Conservation (phyloP, 2,329 filamentous ascomycete genomes). For the Aspergillus carbonarius region DNA sequence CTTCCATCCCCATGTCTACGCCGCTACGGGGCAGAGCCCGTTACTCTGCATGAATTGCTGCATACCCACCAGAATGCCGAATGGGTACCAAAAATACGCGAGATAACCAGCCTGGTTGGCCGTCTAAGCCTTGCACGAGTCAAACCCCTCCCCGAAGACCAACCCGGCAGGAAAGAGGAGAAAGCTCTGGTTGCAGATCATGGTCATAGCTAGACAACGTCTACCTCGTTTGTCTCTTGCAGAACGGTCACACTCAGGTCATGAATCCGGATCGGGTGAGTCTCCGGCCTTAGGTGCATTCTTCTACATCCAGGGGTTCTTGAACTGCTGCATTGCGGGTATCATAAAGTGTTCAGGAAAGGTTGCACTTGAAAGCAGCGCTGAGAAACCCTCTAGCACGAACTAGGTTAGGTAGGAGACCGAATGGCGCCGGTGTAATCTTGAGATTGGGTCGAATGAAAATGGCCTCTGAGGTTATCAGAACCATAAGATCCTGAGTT, state of each 20-base stretch:
- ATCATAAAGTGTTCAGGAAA: not conserved
- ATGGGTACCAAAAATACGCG: not conserved
- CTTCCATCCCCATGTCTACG: not conserved
- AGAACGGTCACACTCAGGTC: not conserved
- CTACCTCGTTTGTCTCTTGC: not conserved
- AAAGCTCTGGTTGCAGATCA: not conserved
- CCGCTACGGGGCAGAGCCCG: not conserved
- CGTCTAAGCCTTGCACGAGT: conserved; percentile 6
- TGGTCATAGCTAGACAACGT: conserved; percentile 2
- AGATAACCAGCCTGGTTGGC: not conserved
- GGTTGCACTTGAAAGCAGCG: not conserved
- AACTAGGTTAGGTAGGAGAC: not conserved
- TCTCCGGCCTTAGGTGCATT: not conserved
- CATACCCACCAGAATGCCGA: not conserved
- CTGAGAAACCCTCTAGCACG: not conserved
- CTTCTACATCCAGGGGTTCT: not conserved
- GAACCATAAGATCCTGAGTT: not conserved
- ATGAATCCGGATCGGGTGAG: not conserved
- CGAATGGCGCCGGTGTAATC: not conserved
- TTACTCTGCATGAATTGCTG: not conserved
- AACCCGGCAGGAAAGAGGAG: not conserved
- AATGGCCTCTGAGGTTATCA: not conserved
- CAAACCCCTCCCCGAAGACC: not conserved
- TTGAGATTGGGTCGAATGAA: no score
- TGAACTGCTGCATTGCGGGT: not conserved